Evolutionary conservation across 352 stramenopile species (phyloP).

Genomic region (Phytophthora megakarya): DNA sequence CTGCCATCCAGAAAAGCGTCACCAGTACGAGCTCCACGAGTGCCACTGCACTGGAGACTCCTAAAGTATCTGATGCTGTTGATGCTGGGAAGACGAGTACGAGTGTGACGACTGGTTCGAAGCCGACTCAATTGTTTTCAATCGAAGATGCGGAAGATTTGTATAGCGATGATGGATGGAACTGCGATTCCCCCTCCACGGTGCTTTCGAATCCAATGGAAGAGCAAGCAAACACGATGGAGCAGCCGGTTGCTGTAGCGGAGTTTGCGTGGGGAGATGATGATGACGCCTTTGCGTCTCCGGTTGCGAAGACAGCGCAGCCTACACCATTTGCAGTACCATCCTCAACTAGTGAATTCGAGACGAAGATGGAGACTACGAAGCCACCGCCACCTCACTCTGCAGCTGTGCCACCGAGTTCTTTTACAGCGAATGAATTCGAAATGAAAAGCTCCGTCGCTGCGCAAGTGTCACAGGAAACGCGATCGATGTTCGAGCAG

Average conservation of each 20-base stretch:
- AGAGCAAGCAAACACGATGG: slow-evolving; percentile 23
- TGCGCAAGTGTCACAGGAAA: slow-evolving; percentile 14
- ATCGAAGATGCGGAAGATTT: slow-evolving; percentile 76
- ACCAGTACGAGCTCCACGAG: slow-evolving; percentile 12
- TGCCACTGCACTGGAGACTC: background rate
- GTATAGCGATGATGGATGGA: slow-evolving; percentile 77
- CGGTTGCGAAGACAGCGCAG: slow-evolving; percentile 19
- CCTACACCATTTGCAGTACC: slow-evolving; percentile 4
- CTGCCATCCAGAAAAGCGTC: slow-evolving; percentile 15
- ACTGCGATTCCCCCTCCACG: slow-evolving; percentile 68
- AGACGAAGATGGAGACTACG: slow-evolving; percentile 11
- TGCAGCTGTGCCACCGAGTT: slow-evolving; percentile 1
- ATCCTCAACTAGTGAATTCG: slow-evolving; percentile 7
- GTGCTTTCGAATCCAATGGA: slow-evolving; percentile 58
- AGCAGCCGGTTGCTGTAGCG: slow-evolving; percentile 3
- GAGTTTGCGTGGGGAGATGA: slow-evolving; percentile 59
- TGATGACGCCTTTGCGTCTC: slow-evolving; percentile 36
- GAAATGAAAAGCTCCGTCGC: slow-evolving; percentile 11
- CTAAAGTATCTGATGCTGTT: background rate
- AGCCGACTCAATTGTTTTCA: slow-evolving; percentile 64
- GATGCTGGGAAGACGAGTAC: slow-evolving; percentile 7
- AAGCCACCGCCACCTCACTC: slow-evolving; percentile 1
- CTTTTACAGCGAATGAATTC: slow-evolving; percentile 9
- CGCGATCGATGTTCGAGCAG: slow-evolving; percentile 6
- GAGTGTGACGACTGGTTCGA: slow-evolving; percentile 2